Base-by-base conservation (phyloP, 306 rosid species). In the Gastrolobium bilobum region DNA sequence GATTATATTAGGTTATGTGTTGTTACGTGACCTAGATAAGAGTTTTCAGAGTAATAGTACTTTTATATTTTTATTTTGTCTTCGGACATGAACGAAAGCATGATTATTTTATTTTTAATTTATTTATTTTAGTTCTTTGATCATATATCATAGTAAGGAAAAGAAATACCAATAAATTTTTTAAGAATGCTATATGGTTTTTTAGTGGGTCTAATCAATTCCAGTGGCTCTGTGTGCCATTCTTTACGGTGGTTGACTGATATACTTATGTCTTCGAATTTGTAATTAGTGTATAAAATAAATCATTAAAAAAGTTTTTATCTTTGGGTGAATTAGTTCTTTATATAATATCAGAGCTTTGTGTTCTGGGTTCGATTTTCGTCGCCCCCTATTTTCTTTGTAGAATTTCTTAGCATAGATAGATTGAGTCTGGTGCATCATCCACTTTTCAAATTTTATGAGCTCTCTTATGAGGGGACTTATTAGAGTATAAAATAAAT, bases 11-110 rank as follows among this genome's bases (percentile, higher is more conserved):
- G n/a, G n/a, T n/a, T 95, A 95, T 74, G 86, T 94, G 0, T 52
- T 95, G 79, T 76, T 95, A 84, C 95, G 90, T 57, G 97, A 90
- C 83, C 87, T 95, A 39, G 99, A 95, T 86, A 90, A 88, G 84
- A 95, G 99, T 61, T 88, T 91, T 74, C 98, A 88, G 53, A 97
- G 99, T 92, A 76, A 14, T 48, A 62, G 26, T 56, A 30, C 48
- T 80, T 63, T 43, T 29, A 50, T 9, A 60, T 78, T 5, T 9
- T n/a, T 64, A 7, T 2, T 42, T 67, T 6, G 13, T 7, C 26
- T 71, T 13, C 40, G 53, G 30, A 2, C 38, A 61, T 37, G 50
- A 51, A 58, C 63, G 40, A 63, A 52, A 51, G 13, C 50, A 10
- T 80, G 31, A n/a, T 65, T 34, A n/a, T n/a, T n/a, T n/a, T n/a